Evolutionary conservation across 1,284 basidiomycete species (phyloP).

Genomic region (Sporisorium iseilematis-ciliati): DNA sequence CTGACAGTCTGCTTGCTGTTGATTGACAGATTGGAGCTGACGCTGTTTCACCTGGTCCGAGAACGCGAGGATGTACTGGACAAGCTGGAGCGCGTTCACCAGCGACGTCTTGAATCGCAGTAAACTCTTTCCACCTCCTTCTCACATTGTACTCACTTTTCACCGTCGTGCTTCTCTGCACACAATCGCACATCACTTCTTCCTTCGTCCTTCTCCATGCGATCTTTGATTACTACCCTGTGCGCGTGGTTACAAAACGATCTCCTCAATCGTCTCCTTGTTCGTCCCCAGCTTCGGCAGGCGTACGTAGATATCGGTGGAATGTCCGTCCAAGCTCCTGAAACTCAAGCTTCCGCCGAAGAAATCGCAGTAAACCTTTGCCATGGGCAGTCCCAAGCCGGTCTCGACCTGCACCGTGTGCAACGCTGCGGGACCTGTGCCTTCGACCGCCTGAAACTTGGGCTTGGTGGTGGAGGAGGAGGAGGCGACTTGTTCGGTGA

Average conservation of each 20-base stretch:
- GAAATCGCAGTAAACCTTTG: constrained; percentile 64
- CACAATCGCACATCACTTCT: not conserved
- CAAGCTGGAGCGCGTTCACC: constrained; percentile 47
- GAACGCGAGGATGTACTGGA: constrained; percentile 51
- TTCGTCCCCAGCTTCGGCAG: constrained; percentile 86
- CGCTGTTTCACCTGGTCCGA: constrained; percentile 43
- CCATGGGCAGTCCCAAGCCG: constrained; percentile 62
- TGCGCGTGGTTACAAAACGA: constrained; percentile 28
- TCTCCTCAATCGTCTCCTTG: constrained; percentile 74
- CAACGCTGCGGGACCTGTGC: constrained; percentile 49
- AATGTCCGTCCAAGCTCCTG: constrained; percentile 79
- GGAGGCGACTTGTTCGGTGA: constrained; percentile 53
- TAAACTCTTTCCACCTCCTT: not conserved
- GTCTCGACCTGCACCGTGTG: constrained; percentile 56
- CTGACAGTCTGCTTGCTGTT: not conserved
- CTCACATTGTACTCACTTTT: not conserved
- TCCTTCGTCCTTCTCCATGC: not conserved
- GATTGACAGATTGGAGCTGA: constrained; percentile 21
- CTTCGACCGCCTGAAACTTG: constrained; percentile 36
- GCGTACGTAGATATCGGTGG: constrained; percentile 71
- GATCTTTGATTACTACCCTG: not conserved
- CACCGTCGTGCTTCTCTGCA: not conserved
- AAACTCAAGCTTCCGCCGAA: constrained; percentile 81
- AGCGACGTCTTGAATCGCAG: constrained; percentile 15
- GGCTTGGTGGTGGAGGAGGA: too few relatives aligned